phyloP scores from a whole-genome alignment of 305 asterid genomes.

The Stenogyne calaminthoides region DNA sequence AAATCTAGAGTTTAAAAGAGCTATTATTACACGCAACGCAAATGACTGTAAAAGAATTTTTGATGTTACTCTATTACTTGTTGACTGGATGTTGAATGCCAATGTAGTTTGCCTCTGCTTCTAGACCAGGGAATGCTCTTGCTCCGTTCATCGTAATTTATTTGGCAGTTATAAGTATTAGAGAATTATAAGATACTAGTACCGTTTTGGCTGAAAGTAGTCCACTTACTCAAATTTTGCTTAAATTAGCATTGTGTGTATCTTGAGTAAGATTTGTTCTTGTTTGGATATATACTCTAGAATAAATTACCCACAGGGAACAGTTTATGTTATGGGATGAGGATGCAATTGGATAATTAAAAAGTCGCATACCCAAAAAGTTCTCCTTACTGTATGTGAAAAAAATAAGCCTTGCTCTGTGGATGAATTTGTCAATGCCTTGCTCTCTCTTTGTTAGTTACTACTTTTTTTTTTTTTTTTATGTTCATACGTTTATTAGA shows the following conservation, averaged over 20 bases:
- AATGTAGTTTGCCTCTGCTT: background rate
- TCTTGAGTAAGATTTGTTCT: background rate
- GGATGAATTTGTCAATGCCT: too few relatives aligned
- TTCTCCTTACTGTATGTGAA: background rate
- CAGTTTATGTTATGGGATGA: background rate
- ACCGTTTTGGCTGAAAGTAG: background rate
- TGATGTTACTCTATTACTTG: background rate
- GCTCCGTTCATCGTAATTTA: constrained; percentile 2
- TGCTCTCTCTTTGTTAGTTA: background rate
- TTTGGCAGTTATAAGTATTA: background rate
- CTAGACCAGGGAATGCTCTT: background rate
- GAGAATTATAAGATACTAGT: background rate
- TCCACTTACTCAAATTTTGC: background rate
- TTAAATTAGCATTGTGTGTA: background rate
- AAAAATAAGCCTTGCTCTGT: background rate
- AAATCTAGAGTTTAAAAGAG: background rate
- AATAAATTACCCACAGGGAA: background rate
- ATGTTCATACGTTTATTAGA: background rate
- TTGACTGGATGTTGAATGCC: background rate
- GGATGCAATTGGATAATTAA: background rate
- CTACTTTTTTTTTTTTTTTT: background rate
- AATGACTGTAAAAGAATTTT: background rate
- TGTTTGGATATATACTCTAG: background rate
- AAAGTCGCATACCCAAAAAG: background rate
- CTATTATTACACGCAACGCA: background rate